Percentiles rank a stretch among this genome's conserved stretches.
phyloP scores from a whole-genome alignment of 2,329 filamentous ascomycete species.

The Leptographium wingfieldii region DNA sequence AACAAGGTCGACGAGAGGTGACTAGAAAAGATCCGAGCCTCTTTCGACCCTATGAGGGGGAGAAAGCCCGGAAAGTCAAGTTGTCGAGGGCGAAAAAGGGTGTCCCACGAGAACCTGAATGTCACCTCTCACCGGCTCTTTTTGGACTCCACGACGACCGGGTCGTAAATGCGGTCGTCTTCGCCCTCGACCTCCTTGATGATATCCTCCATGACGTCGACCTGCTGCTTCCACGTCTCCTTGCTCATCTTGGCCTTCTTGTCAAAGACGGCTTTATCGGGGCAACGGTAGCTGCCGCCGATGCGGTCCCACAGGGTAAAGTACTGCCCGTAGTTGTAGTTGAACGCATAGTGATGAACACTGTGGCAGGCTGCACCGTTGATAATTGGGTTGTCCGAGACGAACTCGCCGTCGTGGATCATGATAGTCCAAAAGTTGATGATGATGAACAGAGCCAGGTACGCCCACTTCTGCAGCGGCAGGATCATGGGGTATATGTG shows the following conservation, averaged over 20 bases:
- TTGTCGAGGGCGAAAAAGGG: not conserved
- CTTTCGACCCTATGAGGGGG: no score
- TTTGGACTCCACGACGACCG: constrained; percentile 26
- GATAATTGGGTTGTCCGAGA: constrained; percentile 78
- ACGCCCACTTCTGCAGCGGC: constrained; percentile 82
- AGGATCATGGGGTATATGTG: constrained; percentile 89
- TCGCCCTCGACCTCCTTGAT: constrained; percentile 55
- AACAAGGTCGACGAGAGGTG: not conserved
- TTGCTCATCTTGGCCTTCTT: constrained; percentile 77
- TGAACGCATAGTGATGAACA: constrained; percentile 78
- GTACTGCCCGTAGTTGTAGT: constrained; percentile 92
- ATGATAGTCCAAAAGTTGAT: constrained; percentile 97
- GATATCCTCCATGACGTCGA: constrained; percentile 61
- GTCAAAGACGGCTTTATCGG: constrained; percentile 73
- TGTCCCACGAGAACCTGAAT: not conserved
- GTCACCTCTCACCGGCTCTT: constrained; percentile 22
- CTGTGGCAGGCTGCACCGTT: constrained; percentile 93
- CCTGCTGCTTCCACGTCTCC: constrained; percentile 67
- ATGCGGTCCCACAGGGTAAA: constrained; percentile 85
- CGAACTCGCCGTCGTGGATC: constrained; percentile 92
- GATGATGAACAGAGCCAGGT: constrained; percentile 74
- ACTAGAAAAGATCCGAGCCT: not conserved
- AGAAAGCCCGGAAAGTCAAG: not conserved
- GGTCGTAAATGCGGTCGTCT: constrained; percentile 38
- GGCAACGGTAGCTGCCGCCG: constrained; percentile 74